phyloP scores from a whole-genome alignment of 768 basidiomycete genomes.

The Cubamyces lactineus region DNA sequence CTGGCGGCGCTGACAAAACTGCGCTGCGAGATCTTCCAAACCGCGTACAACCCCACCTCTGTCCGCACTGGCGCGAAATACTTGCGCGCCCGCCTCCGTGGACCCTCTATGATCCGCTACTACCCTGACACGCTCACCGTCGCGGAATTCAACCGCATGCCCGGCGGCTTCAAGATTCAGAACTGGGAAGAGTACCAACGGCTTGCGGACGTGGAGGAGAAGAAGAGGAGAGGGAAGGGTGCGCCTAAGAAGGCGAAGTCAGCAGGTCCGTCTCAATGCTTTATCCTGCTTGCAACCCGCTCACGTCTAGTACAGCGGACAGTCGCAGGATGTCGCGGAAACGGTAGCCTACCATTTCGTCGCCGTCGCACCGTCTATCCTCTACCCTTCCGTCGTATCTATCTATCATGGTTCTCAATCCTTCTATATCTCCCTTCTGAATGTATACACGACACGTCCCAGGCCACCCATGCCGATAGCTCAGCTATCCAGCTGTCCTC shows the following conservation, averaged over 20 bases:
- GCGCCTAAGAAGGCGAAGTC: constrained; percentile 79
- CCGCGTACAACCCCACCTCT: constrained; percentile 82
- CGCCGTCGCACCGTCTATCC: neutral
- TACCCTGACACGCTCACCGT: constrained; percentile 71
- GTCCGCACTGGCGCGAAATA: constrained; percentile 91
- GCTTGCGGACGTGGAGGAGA: constrained; percentile 66
- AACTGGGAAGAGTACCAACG: constrained; percentile 71
- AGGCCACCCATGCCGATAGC: no score
- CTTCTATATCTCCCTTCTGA: no score
- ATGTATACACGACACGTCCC: no score
- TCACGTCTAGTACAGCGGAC: constrained; percentile 42
- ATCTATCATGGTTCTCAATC: neutral
- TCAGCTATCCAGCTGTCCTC: no score
- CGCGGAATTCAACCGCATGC: constrained; percentile 51
- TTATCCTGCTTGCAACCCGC: neutral
- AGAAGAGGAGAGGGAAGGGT: constrained; percentile 79
- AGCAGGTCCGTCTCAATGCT: constrained; percentile 41
- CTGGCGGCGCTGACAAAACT: constrained; percentile 64
- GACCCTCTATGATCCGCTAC: constrained; percentile 85
- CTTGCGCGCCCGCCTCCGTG: constrained; percentile 77
- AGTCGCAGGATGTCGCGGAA: constrained; percentile 54
- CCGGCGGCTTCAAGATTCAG: constrained; percentile 45
- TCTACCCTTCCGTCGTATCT: neutral
- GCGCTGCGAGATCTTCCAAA: constrained; percentile 80
- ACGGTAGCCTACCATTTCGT: constrained; percentile 30